Percentiles rank a stretch among this genome's conserved stretches.
phyloP scores from a whole-genome alignment of 345 rosid genomes.

The Bruguiera gymnorhiza region DNA sequence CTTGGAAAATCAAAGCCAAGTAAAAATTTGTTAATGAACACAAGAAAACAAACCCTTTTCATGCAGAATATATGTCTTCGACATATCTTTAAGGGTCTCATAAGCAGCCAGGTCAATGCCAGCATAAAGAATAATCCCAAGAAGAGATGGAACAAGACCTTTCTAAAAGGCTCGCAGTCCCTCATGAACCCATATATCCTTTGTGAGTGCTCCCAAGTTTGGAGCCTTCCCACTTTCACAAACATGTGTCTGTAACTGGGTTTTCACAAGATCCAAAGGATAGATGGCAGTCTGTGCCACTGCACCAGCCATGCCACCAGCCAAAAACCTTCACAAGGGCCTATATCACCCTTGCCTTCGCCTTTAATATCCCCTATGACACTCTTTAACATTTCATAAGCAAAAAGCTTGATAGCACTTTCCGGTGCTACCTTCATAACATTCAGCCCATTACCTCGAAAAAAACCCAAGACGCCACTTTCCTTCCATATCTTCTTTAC shows the following conservation, averaged over 20 bases:
- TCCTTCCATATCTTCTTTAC: slow-evolving; percentile 62
- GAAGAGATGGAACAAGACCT: slow-evolving; percentile 82
- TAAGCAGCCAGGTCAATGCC: slow-evolving; percentile 95
- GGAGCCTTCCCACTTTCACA: slow-evolving; percentile 66
- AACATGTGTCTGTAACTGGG: slow-evolving; percentile 68
- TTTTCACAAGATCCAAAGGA: slow-evolving; percentile 90
- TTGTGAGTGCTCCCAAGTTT: slow-evolving; percentile 48
- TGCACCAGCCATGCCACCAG: slow-evolving; percentile 94
- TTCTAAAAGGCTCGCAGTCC: slow-evolving; percentile 86
- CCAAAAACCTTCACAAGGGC: slow-evolving; percentile 58
- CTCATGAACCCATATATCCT: slow-evolving; percentile 72
- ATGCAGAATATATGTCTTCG: slow-evolving; percentile 60
- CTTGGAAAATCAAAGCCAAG: not conserved
- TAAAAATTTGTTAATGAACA: not conserved
- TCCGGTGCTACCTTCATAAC: slow-evolving; percentile 89
- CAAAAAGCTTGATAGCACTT: slow-evolving; percentile 78
- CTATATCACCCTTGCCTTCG: slow-evolving; percentile 51
- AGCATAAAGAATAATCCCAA: slow-evolving; percentile 91
- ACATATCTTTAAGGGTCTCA: slow-evolving; percentile 78
- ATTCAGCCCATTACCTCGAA: slow-evolving; percentile 79
- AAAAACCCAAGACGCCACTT: slow-evolving; percentile 59
- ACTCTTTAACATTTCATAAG: slow-evolving; percentile 66
- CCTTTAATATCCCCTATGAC: slow-evolving; percentile 48
- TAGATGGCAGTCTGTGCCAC: slow-evolving; percentile 82
- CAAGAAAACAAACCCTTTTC: slow-evolving; percentile 48